Evolutionary conservation across 768 basidiomycete species (phyloP).

Genomic region (Kockovaella imperatae): DNA sequence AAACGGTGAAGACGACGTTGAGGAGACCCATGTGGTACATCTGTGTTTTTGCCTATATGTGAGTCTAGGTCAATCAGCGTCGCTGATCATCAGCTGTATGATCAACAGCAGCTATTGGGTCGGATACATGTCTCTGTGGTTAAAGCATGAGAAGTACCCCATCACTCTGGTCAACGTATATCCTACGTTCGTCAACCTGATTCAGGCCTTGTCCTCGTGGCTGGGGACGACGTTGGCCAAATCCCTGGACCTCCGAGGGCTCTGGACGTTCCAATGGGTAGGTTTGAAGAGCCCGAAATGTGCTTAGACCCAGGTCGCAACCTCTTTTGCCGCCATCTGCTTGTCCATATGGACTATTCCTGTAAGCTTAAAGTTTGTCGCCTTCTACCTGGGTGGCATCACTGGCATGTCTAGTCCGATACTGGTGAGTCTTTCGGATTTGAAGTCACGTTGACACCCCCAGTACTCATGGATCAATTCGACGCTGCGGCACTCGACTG

Average conservation of each 20-base stretch:
- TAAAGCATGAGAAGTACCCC: conserved; percentile 15
- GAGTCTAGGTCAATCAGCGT: neutral
- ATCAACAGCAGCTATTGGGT: conserved; percentile 22
- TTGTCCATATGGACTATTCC: conserved; percentile 31
- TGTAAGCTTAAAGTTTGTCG: conserved; percentile 26
- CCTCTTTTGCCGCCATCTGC: conserved; percentile 16
- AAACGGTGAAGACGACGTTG: conserved; percentile 18
- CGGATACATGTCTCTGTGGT: conserved; percentile 30
- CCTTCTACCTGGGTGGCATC: conserved; percentile 28
- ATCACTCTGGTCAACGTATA: conserved; percentile 27
- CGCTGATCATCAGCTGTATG: conserved; percentile 8
- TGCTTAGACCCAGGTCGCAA: neutral
- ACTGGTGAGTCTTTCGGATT: conserved; percentile 9
- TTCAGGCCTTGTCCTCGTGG: conserved; percentile 25
- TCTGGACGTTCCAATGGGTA: conserved; percentile 20
- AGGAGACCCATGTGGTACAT: conserved; percentile 18
- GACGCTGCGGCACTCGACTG: conserved; percentile 13
- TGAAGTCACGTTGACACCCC: neutral
- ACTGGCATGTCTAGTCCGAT: conserved; percentile 21
- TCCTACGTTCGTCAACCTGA: conserved; percentile 32
- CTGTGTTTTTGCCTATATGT: conserved; percentile 14
- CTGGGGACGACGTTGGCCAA: conserved; percentile 31
- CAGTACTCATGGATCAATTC: conserved; percentile 28
- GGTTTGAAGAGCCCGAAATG: neutral
- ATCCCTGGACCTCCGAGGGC: conserved; percentile 1